Base-by-base conservation (phyloP, 2,329 filamentous ascomycete genomes). In the Clonostachys rhizophaga region DNA sequence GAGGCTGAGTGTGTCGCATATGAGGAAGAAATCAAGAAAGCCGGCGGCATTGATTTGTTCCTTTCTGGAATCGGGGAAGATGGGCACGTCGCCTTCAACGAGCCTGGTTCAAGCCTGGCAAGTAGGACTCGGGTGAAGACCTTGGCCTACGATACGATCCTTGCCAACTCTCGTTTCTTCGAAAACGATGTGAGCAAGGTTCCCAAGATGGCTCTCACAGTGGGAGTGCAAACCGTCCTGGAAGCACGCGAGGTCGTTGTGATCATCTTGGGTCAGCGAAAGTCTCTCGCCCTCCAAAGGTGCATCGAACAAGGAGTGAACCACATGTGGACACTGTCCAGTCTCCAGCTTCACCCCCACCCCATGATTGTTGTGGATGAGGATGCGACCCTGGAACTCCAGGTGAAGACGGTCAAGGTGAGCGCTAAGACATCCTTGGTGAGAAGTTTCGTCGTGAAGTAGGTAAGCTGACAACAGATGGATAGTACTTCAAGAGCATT, bases 1-100 rank as follows among this genome's bases (percentile, higher is more conserved):
- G 82, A 85, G 54, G 82, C 81, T 39, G 89, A 94, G 67, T 92
- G 89, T 60, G 79, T 86, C 42, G 79, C 81, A 42, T 95, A 92
- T 61, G 89, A 95, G 67, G 82, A 83, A 46, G 83, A 86, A 59
- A 94, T 95, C 67, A 81, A 81, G 60, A 72, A 74, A 39, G 80
- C 74, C 33, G 89, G 89, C 44, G 89, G 89, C 44, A 94, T 95
- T 53, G 88, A 94, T 64, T 78, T 94, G 24, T 95, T 94, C 69
- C 78, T 95, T 5, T 88, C 87, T 14, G 89, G 89, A 40, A 90
- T 95, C 47, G 89, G 89, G 33, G 86, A 89, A 47, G 89, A 95
- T 61, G 89, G 89, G 6, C 89, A 95, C 66, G 89, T 95, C 53
- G 89, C 89, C 43, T 95, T 95, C 78, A 95, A 95, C 67, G 89